Conservation (phyloP, 1,139 yeast species). For the Candida labiduridarum region DNA sequence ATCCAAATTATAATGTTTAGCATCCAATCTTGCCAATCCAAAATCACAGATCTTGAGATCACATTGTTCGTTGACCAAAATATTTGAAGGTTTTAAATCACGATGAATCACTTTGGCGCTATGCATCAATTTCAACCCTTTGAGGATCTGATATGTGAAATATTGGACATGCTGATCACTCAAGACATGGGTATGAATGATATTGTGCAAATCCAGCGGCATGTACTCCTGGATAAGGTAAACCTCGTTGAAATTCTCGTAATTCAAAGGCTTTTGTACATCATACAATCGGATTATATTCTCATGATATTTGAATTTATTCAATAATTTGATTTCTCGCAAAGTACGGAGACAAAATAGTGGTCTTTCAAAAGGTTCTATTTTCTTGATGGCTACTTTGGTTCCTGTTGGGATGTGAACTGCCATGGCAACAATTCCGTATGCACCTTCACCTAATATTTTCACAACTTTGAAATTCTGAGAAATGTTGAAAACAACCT, state of each 20-base stretch:
- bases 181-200: conserved; percentile 80
- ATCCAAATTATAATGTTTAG: conserved; percentile 33
- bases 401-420: conserved; percentile 85
- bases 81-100: conserved; percentile 88
- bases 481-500: conserved; percentile 81
- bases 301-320: conserved; percentile 81
- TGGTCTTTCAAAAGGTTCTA: conserved; percentile 89
- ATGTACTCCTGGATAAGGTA: conserved; percentile 92
- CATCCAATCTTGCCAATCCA: conserved; percentile 72
- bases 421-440: conserved; percentile 95
- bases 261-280: conserved; percentile 81
- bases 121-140: conserved; percentile 90
- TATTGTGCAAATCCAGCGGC: conserved; percentile 94
- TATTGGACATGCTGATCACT: conserved; percentile 94
- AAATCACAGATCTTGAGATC: conserved; percentile 94
- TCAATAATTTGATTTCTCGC: conserved; percentile 83
- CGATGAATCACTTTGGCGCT: conserved; percentile 90
- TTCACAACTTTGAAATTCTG: conserved; percentile 80
- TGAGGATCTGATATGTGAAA: conserved; percentile 84
- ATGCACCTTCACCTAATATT: conserved; percentile 97
- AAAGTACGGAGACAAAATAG: conserved; percentile 90
- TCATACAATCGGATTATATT: conserved; percentile 90
- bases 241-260: conserved; percentile 79
- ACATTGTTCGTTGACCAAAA: conserved; percentile 86
- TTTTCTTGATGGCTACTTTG: conserved; percentile 92